These are phyloP conservation scores for Lactifluus volemus DNA, from an alignment of 768 basidiomycete genomes.

Conservation along the genomic window DNA sequence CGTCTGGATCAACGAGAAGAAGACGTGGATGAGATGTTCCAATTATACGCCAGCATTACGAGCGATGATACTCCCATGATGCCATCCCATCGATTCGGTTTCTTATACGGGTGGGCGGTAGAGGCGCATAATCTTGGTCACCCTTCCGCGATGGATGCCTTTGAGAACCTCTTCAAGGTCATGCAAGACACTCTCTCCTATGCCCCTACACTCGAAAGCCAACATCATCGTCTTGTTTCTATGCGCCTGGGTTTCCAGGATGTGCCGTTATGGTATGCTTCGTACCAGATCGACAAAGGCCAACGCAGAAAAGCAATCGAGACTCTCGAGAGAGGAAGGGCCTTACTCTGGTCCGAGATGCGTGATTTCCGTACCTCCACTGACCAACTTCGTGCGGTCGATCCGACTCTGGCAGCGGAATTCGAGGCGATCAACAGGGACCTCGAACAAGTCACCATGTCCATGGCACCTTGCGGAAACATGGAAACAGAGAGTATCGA, in stretches of 20 bases:
- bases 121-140: not conserved
- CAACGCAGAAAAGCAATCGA: not conserved
- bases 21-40: not conserved
- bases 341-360: constrained; percentile 11
- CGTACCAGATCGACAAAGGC: not conserved
- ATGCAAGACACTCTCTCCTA: not conserved
- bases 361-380: constrained; percentile 5
- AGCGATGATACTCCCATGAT: not conserved
- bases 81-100: not conserved
- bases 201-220: not conserved
- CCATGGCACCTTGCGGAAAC: not conserved
- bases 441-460: not conserved
- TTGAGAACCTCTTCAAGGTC: not conserved
- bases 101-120: not conserved
- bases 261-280: not conserved
- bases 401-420: not conserved
- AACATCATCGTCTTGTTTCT: not conserved
- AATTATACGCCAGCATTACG: not conserved
- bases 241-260: not conserved
- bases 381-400: not conserved
- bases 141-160: not conserved
- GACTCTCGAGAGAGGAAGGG: constrained; percentile 7
- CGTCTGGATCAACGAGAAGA: not conserved
- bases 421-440: not conserved
- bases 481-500: not conserved